Base-by-base conservation (phyloP, 495 filamentous ascomycete genomes). In the Aspergillus baeticus region DNA sequence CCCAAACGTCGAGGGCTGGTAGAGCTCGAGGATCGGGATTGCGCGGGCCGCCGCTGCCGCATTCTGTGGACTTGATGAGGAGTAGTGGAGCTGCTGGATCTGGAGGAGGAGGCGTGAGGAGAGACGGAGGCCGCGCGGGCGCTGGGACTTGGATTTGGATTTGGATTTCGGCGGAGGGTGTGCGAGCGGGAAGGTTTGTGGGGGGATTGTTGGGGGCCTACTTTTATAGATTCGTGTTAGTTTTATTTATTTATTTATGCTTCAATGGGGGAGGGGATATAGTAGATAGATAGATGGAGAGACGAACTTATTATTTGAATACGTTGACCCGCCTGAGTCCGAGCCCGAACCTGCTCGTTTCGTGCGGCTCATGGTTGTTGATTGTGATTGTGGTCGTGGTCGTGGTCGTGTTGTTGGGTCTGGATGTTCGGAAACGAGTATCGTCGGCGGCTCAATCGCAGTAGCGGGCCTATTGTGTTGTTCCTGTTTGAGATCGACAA, bases 21-120 rank as follows among this genome's bases (percentile, higher is more conserved):
- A 72, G 54, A 73, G 58, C 39, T 72, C 73, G 2, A 76, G 63
- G 20, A 76, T 67, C 3, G 73, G 70, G 13, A 71, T 58, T 38
- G 65, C 64, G 11, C 66, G 63, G 39, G 62, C 44, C 3, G 36
- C 26, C 4, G 26, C 44, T 6, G 36, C 26, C 4, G 26, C 26
- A 8, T 29, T 10, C 2, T 36, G 18, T 37, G 20, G n/a, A n/a
- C n/a, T n/a, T 2, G 51, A 36, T 4, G 70, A 62, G 29, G 51
- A 39, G 4, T 55, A 51, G 20, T 53, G 49, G 41, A 76, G 47
- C 65, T 76, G 73, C 63, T 76, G 73, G 54, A 76, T 68, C 64
- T 76, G 73, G 5, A 76, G 63, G 6, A 70, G 56, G 14, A 73
- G 62, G 21, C 65, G 68, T 6, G 73, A 58, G 34, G 63, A 59